Percentiles rank a stretch among this genome's conserved stretches.
Evolutionary conservation across 257 asterid genomes (phyloP).

Genomic region (Solanum neorickii): DNA sequence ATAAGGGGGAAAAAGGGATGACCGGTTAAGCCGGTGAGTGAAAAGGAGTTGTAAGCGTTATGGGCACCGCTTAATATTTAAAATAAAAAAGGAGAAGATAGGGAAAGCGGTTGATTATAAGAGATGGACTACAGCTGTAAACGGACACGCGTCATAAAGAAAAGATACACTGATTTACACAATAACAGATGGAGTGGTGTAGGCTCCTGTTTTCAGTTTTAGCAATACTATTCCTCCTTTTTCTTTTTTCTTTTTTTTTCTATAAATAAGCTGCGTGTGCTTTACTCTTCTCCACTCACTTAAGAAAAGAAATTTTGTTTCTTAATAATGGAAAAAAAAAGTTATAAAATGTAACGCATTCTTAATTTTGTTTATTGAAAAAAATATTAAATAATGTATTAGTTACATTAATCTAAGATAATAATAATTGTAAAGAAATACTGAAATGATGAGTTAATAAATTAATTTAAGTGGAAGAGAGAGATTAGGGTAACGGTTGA

Average conservation of each 20-base stretch:
- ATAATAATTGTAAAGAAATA: not conserved
- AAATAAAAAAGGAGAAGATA: not conserved
- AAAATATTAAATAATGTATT: not conserved
- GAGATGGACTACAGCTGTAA: conserved; percentile 75
- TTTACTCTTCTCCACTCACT: conserved; percentile 4
- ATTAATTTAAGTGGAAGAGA: not conserved
- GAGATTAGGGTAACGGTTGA: conserved; percentile 15
- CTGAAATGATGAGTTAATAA: conserved; percentile 11
- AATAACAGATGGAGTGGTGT: conserved; percentile 1
- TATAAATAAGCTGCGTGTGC: conserved; percentile 4
- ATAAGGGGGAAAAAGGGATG: not conserved
- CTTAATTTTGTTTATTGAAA: not conserved
- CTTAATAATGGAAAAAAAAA: too few species aligned
- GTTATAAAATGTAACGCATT: not conserved
- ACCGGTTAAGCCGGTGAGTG: conserved; percentile 11
- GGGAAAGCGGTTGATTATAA: conserved; percentile 36
- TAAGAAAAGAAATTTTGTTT: not conserved
- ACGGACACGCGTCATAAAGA: conserved; percentile 69
- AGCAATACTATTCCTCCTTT: not conserved
- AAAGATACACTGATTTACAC: conserved; percentile 33
- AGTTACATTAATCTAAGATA: not conserved
- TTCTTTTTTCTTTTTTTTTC: not conserved
- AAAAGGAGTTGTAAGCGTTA: conserved; percentile 25
- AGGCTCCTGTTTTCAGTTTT: not conserved
- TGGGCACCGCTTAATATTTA: conserved; percentile 33